Percentiles rank a stretch among this genome's conserved stretches.
These are phyloP conservation scores for Scheffersomyces titani DNA, from an alignment of 1,139 yeast genomes.

Conservation along the genomic window DNA sequence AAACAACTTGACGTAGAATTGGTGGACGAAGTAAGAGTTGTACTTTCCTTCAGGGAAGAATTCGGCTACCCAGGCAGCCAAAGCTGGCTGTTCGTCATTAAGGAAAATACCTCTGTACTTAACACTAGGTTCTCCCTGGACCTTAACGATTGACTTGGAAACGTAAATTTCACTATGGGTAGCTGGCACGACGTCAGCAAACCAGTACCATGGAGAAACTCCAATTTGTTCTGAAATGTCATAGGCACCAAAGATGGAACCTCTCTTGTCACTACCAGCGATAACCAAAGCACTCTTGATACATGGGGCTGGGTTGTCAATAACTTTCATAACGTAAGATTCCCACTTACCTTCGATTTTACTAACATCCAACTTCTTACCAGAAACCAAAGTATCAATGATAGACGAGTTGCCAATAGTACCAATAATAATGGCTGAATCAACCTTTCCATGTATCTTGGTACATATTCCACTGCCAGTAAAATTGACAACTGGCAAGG, in stretches of 20 bases:
- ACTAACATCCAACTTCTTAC: slow-evolving; percentile 8
- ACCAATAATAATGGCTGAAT: slow-evolving; percentile 13
- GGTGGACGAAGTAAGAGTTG: slow-evolving; percentile 13
- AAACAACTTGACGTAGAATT: slow-evolving; percentile 14
- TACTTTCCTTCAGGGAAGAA: slow-evolving; percentile 12
- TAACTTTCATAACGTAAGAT: slow-evolving; percentile 8
- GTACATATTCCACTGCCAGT: background rate
- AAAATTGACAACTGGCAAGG: background rate
- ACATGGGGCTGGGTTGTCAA: background rate
- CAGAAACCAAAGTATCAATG: slow-evolving; percentile 10
- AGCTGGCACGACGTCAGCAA: slow-evolving; percentile 3
- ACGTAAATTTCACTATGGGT: slow-evolving; percentile 8
- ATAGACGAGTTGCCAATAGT: slow-evolving; percentile 14
- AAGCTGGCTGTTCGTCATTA: slow-evolving; percentile 18
- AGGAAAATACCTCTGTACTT: slow-evolving; percentile 16
- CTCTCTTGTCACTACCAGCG: slow-evolving; percentile 1
- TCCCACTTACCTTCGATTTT: slow-evolving; percentile 17
- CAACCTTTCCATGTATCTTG: background rate
- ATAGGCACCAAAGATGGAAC: background rate
- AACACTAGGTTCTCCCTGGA: slow-evolving; percentile 16
- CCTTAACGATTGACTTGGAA: slow-evolving; percentile 5
- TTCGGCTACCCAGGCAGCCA: slow-evolving; percentile 14
- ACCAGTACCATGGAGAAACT: slow-evolving; percentile 18
- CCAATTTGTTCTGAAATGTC: background rate
- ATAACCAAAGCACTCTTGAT: background rate